Percentiles rank a stretch among this genome's conserved stretches.
Conservation (phyloP, 1,139 yeast species). For the Scheffersomyces insectosa region DNA sequence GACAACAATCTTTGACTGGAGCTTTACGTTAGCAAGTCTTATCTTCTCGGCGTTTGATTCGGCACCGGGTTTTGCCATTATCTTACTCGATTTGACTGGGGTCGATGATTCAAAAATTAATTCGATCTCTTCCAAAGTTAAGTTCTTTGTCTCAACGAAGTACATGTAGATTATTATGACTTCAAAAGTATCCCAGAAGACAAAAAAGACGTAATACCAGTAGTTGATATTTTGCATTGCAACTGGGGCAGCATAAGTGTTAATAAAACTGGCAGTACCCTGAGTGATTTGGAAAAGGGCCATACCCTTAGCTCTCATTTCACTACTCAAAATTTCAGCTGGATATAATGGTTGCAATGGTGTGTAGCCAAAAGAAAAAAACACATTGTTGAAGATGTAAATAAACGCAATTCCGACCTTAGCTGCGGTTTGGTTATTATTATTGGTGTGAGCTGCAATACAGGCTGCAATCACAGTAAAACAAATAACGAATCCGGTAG, state of each 20-base stretch:
- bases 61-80: neutral
- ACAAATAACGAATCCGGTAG: slow-evolving; percentile 14
- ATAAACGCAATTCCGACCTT: slow-evolving; percentile 18
- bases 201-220: slow-evolving; percentile 22
- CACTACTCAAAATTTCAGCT: slow-evolving; percentile 17
- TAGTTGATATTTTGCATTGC: slow-evolving; percentile 21
- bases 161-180: slow-evolving; percentile 21
- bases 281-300: slow-evolving; percentile 13
- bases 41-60: neutral
- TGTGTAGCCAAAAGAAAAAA: slow-evolving; percentile 20
- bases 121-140: slow-evolving; percentile 29
- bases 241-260: slow-evolving; percentile 19
- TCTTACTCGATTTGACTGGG: neutral
- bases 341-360: slow-evolving; percentile 24
- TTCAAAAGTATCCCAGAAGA: slow-evolving; percentile 19
- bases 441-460: slow-evolving; percentile 11
- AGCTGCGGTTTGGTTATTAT: slow-evolving; percentile 12
- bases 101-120: slow-evolving; percentile 15
- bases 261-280: slow-evolving; percentile 19
- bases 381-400: slow-evolving; percentile 17
- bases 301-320: slow-evolving; percentile 18
- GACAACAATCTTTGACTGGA: neutral
- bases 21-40: neutral
- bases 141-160: slow-evolving; percentile 29
- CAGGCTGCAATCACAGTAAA: slow-evolving; percentile 16